phyloP scores from a whole-genome alignment of 192 early-diverging fungal genomes.

The Backusella psychrophila region DNA sequence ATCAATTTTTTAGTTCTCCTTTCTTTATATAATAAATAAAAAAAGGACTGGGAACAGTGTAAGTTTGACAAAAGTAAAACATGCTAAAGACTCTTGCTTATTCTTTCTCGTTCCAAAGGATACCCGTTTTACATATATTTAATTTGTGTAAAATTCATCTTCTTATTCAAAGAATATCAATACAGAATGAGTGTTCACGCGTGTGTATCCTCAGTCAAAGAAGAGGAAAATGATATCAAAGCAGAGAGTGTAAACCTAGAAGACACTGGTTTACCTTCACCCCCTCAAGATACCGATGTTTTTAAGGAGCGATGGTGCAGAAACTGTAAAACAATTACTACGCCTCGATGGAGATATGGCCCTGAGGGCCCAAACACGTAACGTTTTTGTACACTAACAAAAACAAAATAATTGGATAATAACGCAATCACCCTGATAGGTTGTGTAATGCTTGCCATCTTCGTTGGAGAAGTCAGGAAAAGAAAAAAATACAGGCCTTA shows the following conservation, averaged over 20 bases:
- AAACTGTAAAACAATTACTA: conserved; percentile 13
- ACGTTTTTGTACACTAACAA: not conserved
- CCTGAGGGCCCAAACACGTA: conserved; percentile 23
- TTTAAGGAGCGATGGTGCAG: conserved; percentile 15
- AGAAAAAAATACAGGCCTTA: not conserved
- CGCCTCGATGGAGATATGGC: conserved; percentile 25
- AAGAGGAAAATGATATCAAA: not conserved
- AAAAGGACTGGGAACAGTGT: not conserved
- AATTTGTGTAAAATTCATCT: no score
- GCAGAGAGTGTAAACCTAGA: not conserved
- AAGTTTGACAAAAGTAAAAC: conserved; percentile 2
- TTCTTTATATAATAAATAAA: not conserved
- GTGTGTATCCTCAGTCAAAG: not conserved
- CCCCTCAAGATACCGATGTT: not conserved
- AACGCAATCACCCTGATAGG: not conserved
- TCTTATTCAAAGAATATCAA: not conserved
- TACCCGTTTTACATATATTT: no score
- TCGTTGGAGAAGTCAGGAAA: conserved; percentile 16
- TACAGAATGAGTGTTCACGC: not conserved
- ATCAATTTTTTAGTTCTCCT: not conserved
- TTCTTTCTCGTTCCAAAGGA: no score
- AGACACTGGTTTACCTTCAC: not conserved
- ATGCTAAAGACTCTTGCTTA: not conserved
- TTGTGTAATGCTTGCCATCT: conserved; percentile 28
- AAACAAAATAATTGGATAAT: not conserved